Evolutionary conservation across 768 basidiomycete genomes (phyloP), one percentile per base, ranked within the genome.

Genomic region (Fistulinella prunicolor): DNA sequence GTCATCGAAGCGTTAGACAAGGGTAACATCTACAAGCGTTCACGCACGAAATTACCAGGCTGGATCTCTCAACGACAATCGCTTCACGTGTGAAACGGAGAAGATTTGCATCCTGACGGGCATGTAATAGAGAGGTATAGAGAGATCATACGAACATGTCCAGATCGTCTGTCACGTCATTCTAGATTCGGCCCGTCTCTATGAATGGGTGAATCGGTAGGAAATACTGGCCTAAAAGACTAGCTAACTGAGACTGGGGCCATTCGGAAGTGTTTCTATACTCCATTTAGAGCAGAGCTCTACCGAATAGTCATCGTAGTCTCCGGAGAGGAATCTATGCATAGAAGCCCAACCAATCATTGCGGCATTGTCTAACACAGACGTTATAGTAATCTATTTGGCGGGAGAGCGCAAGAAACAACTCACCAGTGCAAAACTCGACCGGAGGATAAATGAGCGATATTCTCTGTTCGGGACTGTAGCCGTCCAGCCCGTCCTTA

Each of bases 341-440:
- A 94, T 86, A 0, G 89, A 85, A 4, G 94, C 88, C 89, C 87
- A 95, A 2, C 80, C 95, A 55, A 97, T 89, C 95, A 98, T 98
- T 9, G 81, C 94, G 1, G 95, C 95, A 64, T 97, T 98, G 59
- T 97, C 95, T 94, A 54, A 19, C 20, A 29, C 14, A 23, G 30
- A 19, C 38, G 12, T 32, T 20, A 36, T n/a, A 43, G 32, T 20
- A 36, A 44, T 34, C 44, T 22, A 34, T 13, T 44, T 5, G 28
- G 23, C 22, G 19, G n/a, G 17, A 9, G 2, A 20, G 45, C 21
- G 7, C 26, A 24, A 19, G 3, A 14, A 14, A 17, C 6, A 32
- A 2, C 72, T 45, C 48, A 88, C 91, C 91, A 61, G 92, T 95
- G 61, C 94, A 97, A 2, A 94, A 71, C 10, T 73, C 64, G 0